Percentiles rank a stretch among this genome's conserved stretches.
phyloP scores from a whole-genome alignment of 2,329 filamentous ascomycete genomes.

The Monilinia fructigena region DNA sequence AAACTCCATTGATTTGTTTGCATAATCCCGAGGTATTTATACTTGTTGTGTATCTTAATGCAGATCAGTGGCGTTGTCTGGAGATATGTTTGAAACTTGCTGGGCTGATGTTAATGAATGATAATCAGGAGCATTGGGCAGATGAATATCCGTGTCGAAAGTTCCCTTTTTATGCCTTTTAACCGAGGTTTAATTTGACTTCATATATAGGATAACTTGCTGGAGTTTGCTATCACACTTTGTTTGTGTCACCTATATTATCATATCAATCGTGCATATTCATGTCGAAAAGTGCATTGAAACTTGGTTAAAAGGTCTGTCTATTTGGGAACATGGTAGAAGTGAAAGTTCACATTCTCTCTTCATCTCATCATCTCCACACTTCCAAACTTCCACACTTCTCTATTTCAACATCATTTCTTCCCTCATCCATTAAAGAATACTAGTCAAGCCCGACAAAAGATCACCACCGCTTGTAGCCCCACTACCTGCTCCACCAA shows the following conservation, averaged over 20 bases:
- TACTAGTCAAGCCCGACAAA: conserved; percentile 2
- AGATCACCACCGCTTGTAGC: neutral
- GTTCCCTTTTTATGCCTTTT: neutral
- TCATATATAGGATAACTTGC: neutral
- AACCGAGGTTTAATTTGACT: neutral
- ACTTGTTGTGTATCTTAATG: neutral
- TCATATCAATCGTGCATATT: neutral
- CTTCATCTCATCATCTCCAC: neutral
- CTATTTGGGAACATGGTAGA: neutral
- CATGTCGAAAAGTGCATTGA: too few relatives aligned
- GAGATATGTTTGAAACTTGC: neutral
- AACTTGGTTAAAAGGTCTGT: neutral
- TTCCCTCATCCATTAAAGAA: neutral
- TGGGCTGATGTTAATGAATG: neutral
- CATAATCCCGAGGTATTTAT: neutral
- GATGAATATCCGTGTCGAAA: too few relatives aligned
- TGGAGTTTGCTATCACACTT: neutral
- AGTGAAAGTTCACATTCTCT: neutral
- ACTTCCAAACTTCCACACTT: too few relatives aligned
- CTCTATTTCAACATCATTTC: too few relatives aligned
- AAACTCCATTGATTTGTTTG: neutral
- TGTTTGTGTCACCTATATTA: neutral
- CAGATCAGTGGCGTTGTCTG: neutral
- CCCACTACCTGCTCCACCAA: neutral
- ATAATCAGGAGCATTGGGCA: too few relatives aligned